Base-by-base conservation (phyloP, 768 basidiomycete species). In the Boletus speciosus region DNA sequence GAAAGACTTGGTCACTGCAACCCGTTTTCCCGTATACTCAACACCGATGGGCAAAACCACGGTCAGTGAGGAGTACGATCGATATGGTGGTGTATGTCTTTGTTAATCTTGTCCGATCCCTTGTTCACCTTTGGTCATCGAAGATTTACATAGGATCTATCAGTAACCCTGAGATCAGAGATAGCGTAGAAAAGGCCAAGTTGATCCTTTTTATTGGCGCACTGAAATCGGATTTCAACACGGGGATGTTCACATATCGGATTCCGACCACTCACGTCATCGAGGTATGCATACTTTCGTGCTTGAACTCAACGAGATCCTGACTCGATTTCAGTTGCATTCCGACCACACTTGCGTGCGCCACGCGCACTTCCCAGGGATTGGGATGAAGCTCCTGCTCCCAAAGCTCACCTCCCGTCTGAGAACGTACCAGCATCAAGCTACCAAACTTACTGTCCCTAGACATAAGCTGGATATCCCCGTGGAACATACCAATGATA, bases 31-130 rank as follows among this genome's bases (percentile, higher is more conserved):
- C 0, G 86, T 90, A 5, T 90, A 85, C 64, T 75, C 82, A 3
- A 77, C 88, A 0, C 88, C 88, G 0, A 91, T 91, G 88, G 93
- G 90, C 10, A 93, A 93, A 70, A 81, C 85, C 0, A 79, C 82
- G 0, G 72, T 93, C n/a, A 77, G 81, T 42, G 93, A 94, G 66
- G 74, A 76, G 16, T 81, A 82, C 41, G 77, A 80, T 39, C 81
- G 88, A 6, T 93, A 89, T 64, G 90, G 91, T 47, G 92, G 92
- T 29, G 90, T 90, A 65, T 60, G 88, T 74, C 12, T 47, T 8
- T 34, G 31, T 56, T 16, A 3, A 11, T n/a, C 12, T 40, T 47
- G 37, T 7, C 19, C 19, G 39, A 42, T 25, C 11, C 6, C 2
- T 21, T 44, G 19, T 39, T 59, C 42, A 61, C 32, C 7, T 40